These are phyloP conservation scores for Colletotrichum cuscutae DNA, from an alignment of 2,329 filamentous ascomycete species.

Conservation along the genomic window DNA sequence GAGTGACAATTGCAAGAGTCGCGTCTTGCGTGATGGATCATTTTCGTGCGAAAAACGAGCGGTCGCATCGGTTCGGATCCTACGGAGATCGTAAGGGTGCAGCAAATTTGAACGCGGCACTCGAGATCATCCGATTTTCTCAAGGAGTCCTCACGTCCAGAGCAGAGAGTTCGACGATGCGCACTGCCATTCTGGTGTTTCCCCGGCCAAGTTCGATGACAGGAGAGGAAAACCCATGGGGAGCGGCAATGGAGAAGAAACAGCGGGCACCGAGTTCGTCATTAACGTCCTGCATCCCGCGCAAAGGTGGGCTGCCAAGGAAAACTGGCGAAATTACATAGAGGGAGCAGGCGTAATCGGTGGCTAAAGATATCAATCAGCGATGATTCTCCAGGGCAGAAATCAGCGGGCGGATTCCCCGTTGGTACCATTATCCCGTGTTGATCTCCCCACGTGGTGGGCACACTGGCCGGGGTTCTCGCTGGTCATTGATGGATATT, in stretches of 20 bases:
- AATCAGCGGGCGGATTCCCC: background rate
- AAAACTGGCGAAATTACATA: constrained; percentile 26
- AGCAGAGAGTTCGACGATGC: background rate
- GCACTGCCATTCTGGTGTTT: constrained; percentile 11
- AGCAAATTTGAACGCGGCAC: background rate
- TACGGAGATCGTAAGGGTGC: background rate
- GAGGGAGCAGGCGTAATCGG: constrained; percentile 6
- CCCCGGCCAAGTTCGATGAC: constrained; percentile 3
- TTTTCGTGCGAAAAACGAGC: background rate
- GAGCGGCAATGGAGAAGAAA: constrained; percentile 1
- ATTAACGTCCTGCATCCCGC: constrained; percentile 14
- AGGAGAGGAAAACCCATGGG: background rate
- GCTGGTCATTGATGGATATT: background rate
- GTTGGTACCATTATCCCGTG: constrained; percentile 12
- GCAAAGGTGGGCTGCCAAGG: constrained; percentile 26
- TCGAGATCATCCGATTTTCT: background rate
- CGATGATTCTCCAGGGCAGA: background rate
- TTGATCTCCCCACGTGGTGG: constrained; percentile 29
- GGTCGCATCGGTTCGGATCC: constrained; percentile 2
- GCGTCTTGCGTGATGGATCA: background rate
- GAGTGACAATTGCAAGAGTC: constrained; percentile 4
- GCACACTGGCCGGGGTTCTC: background rate
- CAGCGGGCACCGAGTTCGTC: constrained; percentile 30
- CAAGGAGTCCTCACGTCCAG: background rate
- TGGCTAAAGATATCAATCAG: constrained; percentile 27